A percentile compares a stretch with the other conserved stretches of the same genome.
These are phyloP conservation scores for Flammula alnicola DNA, from an alignment of 1,284 basidiomycete species.

Conservation along the genomic window DNA sequence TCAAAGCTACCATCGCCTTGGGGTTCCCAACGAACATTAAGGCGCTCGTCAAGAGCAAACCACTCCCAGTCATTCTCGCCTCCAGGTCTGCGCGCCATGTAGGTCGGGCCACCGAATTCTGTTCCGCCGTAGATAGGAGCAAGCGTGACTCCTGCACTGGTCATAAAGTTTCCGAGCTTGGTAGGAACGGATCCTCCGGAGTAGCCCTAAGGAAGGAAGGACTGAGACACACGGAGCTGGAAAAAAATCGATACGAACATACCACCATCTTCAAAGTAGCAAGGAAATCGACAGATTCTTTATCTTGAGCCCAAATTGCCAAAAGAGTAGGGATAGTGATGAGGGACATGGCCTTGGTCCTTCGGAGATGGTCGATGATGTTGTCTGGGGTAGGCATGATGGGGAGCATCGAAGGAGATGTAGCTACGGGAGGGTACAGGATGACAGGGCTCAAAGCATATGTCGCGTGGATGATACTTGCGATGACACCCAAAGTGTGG, in stretches of 20 bases:
- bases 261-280: slow-evolving; percentile 36
- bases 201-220: slow-evolving; percentile 23
- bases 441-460: slow-evolving; percentile 29
- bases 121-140: slow-evolving; percentile 37
- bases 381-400: slow-evolving; percentile 36
- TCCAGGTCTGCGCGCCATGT: slow-evolving; percentile 18
- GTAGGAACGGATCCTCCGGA: slow-evolving; percentile 33
- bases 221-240: neutral
- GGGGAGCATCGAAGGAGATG: slow-evolving; percentile 23
- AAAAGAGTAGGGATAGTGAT: slow-evolving; percentile 39
- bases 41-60: slow-evolving; percentile 26
- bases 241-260: slow-evolving; percentile 14
- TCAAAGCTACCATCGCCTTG: slow-evolving; percentile 37
- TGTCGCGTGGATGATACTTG: slow-evolving; percentile 31
- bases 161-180: slow-evolving; percentile 32
- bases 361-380: slow-evolving; percentile 37
- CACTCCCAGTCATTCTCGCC: slow-evolving; percentile 34
- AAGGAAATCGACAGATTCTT: slow-evolving; percentile 34
- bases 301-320: slow-evolving; percentile 37
- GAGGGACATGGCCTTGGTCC: slow-evolving; percentile 33
- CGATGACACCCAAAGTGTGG: slow-evolving; percentile 35
- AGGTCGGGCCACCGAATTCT: slow-evolving; percentile 31
- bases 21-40: slow-evolving; percentile 31
- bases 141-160: slow-evolving; percentile 32
- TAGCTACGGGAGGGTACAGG: slow-evolving; percentile 22